These are phyloP conservation scores for Epipyxis sp. DNA, from an alignment of 108 stramenopile species.

Conservation along the genomic window DNA sequence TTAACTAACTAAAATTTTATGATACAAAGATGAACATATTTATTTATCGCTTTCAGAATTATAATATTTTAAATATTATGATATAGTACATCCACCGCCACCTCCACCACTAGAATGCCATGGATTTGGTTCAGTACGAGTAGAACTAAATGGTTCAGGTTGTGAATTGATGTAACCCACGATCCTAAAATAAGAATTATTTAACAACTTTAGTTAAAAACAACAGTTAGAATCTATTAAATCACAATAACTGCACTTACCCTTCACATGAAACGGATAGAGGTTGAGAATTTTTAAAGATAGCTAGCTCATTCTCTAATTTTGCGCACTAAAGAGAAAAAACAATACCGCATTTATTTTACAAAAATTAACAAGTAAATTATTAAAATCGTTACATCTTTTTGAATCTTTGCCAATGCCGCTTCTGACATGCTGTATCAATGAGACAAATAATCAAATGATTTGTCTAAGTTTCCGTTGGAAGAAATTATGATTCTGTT, in stretches of 20 bases:
- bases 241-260: background rate
- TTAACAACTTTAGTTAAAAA: background rate
- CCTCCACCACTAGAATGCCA: conserved; percentile 18
- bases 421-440: conserved; percentile 21
- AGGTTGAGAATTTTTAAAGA: background rate
- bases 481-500: too few species aligned
- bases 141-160: background rate
- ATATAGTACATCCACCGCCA: conserved; percentile 10
- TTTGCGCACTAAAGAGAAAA: conserved; percentile 7
- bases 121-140: background rate
- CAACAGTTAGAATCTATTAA: background rate
- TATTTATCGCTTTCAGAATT: too few species aligned
- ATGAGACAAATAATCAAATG: too few species aligned
- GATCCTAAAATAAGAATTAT: conserved; percentile 6
- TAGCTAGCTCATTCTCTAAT: background rate
- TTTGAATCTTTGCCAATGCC: conserved; percentile 14
- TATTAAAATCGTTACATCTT: background rate
- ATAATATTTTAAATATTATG: background rate
- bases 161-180: background rate
- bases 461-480: too few species aligned
- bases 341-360: background rate
- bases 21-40: too few species aligned
- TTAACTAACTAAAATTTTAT: too few species aligned
- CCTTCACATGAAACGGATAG: background rate
- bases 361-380: background rate